A percentile compares a stretch with the other conserved stretches of the same genome.
phyloP scores from a whole-genome alignment of 2,329 filamentous ascomycete genomes.

The Exophiala xenobiotica region DNA sequence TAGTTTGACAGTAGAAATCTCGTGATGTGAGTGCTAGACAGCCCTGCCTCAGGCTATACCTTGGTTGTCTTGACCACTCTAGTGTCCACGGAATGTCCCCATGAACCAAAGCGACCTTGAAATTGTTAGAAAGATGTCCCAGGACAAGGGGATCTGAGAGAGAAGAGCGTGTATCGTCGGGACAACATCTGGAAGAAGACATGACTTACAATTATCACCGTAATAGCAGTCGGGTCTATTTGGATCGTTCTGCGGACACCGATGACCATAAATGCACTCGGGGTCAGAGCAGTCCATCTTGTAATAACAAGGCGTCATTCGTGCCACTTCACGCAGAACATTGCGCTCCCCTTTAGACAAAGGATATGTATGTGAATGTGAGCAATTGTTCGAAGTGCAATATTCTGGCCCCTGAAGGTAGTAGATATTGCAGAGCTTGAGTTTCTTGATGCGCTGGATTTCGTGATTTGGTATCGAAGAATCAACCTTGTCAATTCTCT shows the following conservation, averaged over 20 bases:
- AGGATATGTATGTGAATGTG: slow-evolving; percentile 56
- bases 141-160: no score
- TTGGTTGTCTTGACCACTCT: slow-evolving; percentile 55
- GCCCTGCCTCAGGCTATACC: slow-evolving; percentile 26
- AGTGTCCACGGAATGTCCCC: slow-evolving; percentile 58
- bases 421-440: slow-evolving; percentile 64
- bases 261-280: slow-evolving; percentile 64
- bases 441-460: slow-evolving; percentile 59
- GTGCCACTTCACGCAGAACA: slow-evolving; percentile 58
- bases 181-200: not conserved
- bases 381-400: slow-evolving; percentile 58
- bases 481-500: slow-evolving; percentile 57
- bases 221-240: slow-evolving; percentile 58
- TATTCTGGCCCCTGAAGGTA: slow-evolving; percentile 54
- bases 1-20: not conserved
- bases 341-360: slow-evolving; percentile 54
- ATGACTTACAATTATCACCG: slow-evolving; percentile 49
- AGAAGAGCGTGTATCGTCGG: no score
- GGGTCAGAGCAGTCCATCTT: slow-evolving; percentile 58
- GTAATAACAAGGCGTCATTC: slow-evolving; percentile 62
- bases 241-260: slow-evolving; percentile 56
- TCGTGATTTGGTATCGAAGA: slow-evolving; percentile 55
- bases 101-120: slow-evolving; percentile 51
- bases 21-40: not conserved
- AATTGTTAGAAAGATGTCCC: not conserved